A percentile compares a stretch with the other conserved stretches of the same genome.
Evolutionary conservation across 2,329 filamentous ascomycete genomes (phyloP).

Genomic region (Cylindrodendrum hubeiense): DNA sequence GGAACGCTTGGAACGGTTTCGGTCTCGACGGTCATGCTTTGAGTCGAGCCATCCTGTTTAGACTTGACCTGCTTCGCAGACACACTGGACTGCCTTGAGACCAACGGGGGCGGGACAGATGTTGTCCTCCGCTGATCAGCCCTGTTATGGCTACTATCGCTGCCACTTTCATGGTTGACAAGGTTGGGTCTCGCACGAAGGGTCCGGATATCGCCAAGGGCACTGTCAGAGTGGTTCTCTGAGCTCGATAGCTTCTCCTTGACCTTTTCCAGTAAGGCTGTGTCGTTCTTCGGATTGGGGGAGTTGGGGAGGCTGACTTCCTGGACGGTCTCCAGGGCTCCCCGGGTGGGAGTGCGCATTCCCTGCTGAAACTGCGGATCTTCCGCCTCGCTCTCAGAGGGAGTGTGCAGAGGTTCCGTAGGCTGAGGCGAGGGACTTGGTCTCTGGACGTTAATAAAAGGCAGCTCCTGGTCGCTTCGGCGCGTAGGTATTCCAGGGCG

Average conservation of each 20-base stretch:
- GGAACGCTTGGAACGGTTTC: slow-evolving; percentile 94
- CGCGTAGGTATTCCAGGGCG: slow-evolving; percentile 60
- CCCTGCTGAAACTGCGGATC: slow-evolving; percentile 62
- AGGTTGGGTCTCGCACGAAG: slow-evolving; percentile 62
- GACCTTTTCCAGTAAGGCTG: slow-evolving; percentile 62
- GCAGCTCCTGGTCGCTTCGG: slow-evolving; percentile 63
- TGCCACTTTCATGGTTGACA: slow-evolving; percentile 69
- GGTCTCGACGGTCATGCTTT: slow-evolving; percentile 97
- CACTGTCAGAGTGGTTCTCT: slow-evolving; percentile 56
- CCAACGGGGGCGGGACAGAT: slow-evolving; percentile 64
- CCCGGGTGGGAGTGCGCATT: slow-evolving; percentile 70
- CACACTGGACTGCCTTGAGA: slow-evolving; percentile 74
- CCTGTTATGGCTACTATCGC: slow-evolving; percentile 71
- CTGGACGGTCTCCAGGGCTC: slow-evolving; percentile 88
- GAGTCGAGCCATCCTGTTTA: slow-evolving; percentile 81
- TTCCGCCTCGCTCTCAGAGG: slow-evolving; percentile 66
- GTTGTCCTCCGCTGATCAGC: slow-evolving; percentile 57
- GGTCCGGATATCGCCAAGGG: slow-evolving; percentile 55
- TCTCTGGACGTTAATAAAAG: slow-evolving; percentile 66
- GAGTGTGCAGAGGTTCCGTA: slow-evolving; percentile 51
- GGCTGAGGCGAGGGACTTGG: slow-evolving; percentile 61
- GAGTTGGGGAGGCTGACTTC: slow-evolving; percentile 86
- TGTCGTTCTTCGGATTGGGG: slow-evolving; percentile 63
- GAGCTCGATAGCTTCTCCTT: slow-evolving; percentile 61
- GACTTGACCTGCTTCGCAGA: slow-evolving; percentile 77